phyloP scores from a whole-genome alignment of 2,329 filamentous ascomycete species.

The Emmonsiellopsis sp. region DNA sequence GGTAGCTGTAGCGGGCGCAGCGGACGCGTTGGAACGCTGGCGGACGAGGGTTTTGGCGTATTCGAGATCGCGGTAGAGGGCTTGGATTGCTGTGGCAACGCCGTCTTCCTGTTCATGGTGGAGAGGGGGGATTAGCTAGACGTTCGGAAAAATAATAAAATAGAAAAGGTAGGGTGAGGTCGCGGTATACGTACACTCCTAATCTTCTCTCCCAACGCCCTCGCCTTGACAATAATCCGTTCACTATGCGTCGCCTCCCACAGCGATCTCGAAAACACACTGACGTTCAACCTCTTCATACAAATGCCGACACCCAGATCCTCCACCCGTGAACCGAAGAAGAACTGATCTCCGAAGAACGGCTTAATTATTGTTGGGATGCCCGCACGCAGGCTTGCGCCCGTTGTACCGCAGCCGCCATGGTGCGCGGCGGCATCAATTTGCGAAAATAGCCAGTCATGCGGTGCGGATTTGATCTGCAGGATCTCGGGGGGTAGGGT shows the following conservation, averaged over 20 bases:
- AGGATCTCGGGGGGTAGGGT: slow-evolving; percentile 70
- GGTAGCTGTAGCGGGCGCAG: slow-evolving; percentile 13
- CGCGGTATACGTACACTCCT: slow-evolving; percentile 54
- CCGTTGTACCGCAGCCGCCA: slow-evolving; percentile 88
- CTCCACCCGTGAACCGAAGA: slow-evolving; percentile 83
- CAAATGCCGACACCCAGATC: slow-evolving; percentile 87
- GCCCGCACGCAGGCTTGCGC: slow-evolving; percentile 81
- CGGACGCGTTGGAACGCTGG: slow-evolving; percentile 35
- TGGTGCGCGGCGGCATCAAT: slow-evolving; percentile 94
- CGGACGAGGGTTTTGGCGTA: slow-evolving; percentile 80
- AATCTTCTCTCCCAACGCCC: slow-evolving; percentile 73
- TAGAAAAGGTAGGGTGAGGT: background rate
- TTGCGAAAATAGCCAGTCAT: slow-evolving; percentile 92
- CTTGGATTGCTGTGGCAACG: slow-evolving; percentile 81
- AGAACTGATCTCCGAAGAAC: slow-evolving; percentile 97
- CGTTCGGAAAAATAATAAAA: background rate
- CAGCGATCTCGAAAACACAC: slow-evolving; percentile 70
- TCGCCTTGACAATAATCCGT: slow-evolving; percentile 83
- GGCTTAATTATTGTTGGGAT: slow-evolving; percentile 91
- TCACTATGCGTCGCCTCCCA: slow-evolving; percentile 88
- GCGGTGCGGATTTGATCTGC: slow-evolving; percentile 81
- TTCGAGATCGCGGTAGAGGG: slow-evolving; percentile 88
- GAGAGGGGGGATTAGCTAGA: background rate
- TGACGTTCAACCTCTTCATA: slow-evolving; percentile 82
- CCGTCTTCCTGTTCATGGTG: slow-evolving; percentile 64